phyloP scores from a whole-genome alignment of 129 eudicot species.

The sunflower (Helianthus annuus) region DNA sequence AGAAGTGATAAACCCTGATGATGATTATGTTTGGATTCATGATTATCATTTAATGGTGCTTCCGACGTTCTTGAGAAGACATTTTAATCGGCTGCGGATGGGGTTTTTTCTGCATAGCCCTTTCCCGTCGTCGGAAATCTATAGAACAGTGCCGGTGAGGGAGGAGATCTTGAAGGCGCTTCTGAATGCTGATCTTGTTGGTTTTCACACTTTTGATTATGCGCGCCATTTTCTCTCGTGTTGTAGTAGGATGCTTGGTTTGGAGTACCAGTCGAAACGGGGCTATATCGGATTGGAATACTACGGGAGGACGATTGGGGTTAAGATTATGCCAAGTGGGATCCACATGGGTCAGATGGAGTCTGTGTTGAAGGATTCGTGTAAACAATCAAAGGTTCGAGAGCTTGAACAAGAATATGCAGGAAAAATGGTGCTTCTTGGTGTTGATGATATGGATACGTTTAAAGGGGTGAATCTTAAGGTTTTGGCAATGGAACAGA shows the following conservation, averaged over 20 bases:
- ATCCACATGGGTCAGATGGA: conserved; percentile 57
- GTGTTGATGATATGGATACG: conserved; percentile 56
- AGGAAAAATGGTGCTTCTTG: conserved; percentile 46
- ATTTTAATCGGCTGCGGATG: conserved; percentile 53
- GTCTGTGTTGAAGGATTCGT: conserved; percentile 35
- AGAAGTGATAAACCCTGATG: conserved; percentile 64
- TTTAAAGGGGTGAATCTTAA: conserved; percentile 56
- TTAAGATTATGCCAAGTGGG: conserved; percentile 49
- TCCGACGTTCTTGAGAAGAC: conserved; percentile 63
- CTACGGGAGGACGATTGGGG: conserved; percentile 50
- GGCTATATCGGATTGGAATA: conserved; percentile 59
- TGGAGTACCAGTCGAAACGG: conserved; percentile 57
- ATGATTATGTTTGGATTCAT: conserved; percentile 71
- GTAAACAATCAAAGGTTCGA: conserved; percentile 35
- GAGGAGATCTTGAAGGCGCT: conserved; percentile 60
- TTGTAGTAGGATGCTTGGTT: conserved; percentile 60
- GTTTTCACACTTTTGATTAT: conserved; percentile 53
- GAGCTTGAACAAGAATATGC: conserved; percentile 40
- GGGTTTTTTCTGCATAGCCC: conserved; percentile 69
- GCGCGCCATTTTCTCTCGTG: conserved; percentile 57
- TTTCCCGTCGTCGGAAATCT: conserved; percentile 61
- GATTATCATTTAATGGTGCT: conserved; percentile 66
- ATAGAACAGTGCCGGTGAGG: conserved; percentile 54
- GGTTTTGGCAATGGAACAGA: conserved; percentile 60
- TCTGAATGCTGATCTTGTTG: conserved; percentile 53